Percentiles rank a stretch among this genome's conserved stretches.
Conservation (phyloP, 352 stramenopile species). For the Globisporangium polare region DNA sequence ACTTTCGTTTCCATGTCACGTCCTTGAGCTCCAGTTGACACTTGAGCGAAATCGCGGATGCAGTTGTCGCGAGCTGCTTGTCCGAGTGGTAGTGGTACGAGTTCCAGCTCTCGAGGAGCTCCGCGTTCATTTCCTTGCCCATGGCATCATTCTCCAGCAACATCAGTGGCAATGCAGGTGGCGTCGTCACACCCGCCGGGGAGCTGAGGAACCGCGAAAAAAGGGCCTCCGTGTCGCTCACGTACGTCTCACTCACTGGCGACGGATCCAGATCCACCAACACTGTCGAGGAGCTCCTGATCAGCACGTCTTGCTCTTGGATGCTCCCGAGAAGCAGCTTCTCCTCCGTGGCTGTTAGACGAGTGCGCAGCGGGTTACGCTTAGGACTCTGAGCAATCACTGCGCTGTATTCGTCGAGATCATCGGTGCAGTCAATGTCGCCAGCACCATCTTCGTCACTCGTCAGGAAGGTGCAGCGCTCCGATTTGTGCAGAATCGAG, state of each 20-base stretch:
- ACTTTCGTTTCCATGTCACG: neutral
- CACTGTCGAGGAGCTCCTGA: neutral
- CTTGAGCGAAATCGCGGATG: neutral
- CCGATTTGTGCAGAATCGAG: constrained; percentile 20
- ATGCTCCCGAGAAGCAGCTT: constrained; percentile 11
- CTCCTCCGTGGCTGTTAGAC: constrained; percentile 7
- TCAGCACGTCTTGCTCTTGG: neutral
- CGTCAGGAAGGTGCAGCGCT: neutral
- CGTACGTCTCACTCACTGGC: constrained; percentile 16
- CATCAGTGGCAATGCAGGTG: constrained; percentile 20
- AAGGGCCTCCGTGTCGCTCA: constrained; percentile 13
- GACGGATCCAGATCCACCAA: neutral
- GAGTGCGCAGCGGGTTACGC: constrained; percentile 19
- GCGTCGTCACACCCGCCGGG: neutral
- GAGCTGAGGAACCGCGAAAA: constrained; percentile 11
- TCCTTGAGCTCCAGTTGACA: neutral
- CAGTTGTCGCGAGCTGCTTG: constrained; percentile 7
- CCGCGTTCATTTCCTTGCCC: constrained; percentile 31
- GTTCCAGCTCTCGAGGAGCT: constrained; percentile 43
- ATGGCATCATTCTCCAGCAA: constrained; percentile 21
- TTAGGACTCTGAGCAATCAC: constrained; percentile 6
- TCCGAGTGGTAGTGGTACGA: constrained; percentile 26
- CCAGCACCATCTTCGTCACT: neutral
- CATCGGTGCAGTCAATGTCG: neutral
- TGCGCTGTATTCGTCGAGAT: neutral